Conservation (phyloP, 148 eudicot genomes). For the Hydrangea macrophylla region DNA sequence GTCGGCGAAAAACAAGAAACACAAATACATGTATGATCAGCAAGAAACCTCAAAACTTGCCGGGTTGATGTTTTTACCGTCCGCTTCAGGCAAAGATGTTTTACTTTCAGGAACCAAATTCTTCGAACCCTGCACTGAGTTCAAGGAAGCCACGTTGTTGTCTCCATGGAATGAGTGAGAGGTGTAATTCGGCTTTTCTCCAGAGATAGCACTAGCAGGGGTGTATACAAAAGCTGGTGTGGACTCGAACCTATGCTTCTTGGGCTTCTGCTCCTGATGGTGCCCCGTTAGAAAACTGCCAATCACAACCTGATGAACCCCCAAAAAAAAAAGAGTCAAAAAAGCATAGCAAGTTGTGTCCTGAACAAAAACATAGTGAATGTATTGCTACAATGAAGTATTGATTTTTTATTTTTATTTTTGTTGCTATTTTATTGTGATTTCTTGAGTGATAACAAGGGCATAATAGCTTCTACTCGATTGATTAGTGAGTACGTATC, state of each 20-base stretch:
- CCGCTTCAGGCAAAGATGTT: slow-evolving; percentile 39
- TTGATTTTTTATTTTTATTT: not conserved
- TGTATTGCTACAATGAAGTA: not conserved
- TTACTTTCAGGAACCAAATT: slow-evolving; percentile 33
- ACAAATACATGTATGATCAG: slow-evolving; percentile 26
- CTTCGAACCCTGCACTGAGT: slow-evolving; percentile 37
- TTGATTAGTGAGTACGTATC: not conserved
- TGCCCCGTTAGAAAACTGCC: slow-evolving; percentile 74
- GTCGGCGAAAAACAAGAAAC: not conserved
- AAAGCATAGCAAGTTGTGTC: not conserved
- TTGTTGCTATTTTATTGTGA: not conserved
- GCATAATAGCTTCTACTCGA: not conserved
- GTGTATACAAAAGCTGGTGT: slow-evolving; percentile 27
- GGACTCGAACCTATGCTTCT: slow-evolving; percentile 53
- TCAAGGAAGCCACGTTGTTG: slow-evolving; percentile 36
- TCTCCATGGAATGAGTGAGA: slow-evolving; percentile 45
- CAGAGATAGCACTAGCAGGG: slow-evolving; percentile 35
- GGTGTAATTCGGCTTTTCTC: slow-evolving; percentile 37
- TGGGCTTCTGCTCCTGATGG: slow-evolving; percentile 59
- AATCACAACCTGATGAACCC: slow-evolving; percentile 53
- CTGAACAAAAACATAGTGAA: not conserved
- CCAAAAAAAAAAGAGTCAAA: slow-evolving; percentile 14
- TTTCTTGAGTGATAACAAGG: not conserved
- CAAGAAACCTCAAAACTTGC: slow-evolving; percentile 43
- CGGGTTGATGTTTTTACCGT: slow-evolving; percentile 41